Evolutionary conservation across 805 yeast species (phyloP).

Genomic region (Candida qinlingensis): DNA sequence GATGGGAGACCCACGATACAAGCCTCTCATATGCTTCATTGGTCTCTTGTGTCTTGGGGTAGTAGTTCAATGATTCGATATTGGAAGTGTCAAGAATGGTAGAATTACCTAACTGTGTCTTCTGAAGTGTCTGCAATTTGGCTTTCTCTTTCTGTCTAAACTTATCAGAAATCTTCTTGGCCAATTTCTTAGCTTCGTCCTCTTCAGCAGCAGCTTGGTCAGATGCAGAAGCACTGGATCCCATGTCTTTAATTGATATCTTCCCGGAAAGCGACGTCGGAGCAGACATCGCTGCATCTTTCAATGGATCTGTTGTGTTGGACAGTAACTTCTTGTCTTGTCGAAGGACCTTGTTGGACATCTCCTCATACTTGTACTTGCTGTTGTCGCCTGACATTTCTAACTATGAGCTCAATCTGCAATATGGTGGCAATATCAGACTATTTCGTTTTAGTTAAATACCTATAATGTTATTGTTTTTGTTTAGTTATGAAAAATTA

Average conservation of each 20-base stretch:
- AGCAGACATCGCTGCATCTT: slow-evolving; percentile 47
- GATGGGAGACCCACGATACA: slow-evolving; percentile 51
- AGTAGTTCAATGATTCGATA: slow-evolving; percentile 51
- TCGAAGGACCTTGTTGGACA: slow-evolving; percentile 70
- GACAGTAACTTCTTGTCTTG: slow-evolving; percentile 50
- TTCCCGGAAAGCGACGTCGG: slow-evolving; percentile 73
- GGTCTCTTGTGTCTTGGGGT: slow-evolving; percentile 55
- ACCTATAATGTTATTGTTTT: background rate
- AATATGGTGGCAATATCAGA: too few species aligned
- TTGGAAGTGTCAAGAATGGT: slow-evolving; percentile 30
- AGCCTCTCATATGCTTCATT: slow-evolving; percentile 48
- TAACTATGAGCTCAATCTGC: background rate
- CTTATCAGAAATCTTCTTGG: slow-evolving; percentile 17
- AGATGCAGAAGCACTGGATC: slow-evolving; percentile 28
- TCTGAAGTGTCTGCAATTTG: slow-evolving; percentile 9
- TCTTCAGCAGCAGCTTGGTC: slow-evolving; percentile 10
- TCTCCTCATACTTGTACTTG: slow-evolving; percentile 57
- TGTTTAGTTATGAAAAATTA: background rate
- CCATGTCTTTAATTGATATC: slow-evolving; percentile 68
- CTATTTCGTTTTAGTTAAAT: too few species aligned
- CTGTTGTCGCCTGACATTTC: slow-evolving; percentile 19
- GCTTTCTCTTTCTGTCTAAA: slow-evolving; percentile 16
- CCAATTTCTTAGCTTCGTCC: slow-evolving; percentile 11
- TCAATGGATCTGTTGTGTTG: slow-evolving; percentile 31
- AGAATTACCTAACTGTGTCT: slow-evolving; percentile 7